Evolutionary conservation across 2,329 filamentous ascomycete genomes (phyloP).

Genomic region (Fusarium aywerte): DNA sequence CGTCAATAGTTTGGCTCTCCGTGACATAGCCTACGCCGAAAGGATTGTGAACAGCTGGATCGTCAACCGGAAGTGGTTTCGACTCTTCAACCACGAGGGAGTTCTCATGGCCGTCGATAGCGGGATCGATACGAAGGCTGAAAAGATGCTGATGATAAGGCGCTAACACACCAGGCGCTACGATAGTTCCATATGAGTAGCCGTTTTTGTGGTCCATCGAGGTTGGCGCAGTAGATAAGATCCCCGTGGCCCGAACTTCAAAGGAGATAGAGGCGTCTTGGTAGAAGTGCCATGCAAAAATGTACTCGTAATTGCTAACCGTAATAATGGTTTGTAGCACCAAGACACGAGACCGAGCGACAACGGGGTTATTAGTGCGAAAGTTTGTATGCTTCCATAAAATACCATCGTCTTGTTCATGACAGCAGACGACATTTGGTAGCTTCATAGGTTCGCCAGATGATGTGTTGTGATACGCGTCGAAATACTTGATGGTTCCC

Average conservation of each 20-base stretch:
- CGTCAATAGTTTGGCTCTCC: slow-evolving; percentile 55
- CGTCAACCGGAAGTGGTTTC: slow-evolving; percentile 55
- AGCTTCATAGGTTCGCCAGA: slow-evolving; percentile 48
- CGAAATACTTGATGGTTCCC: slow-evolving; percentile 62
- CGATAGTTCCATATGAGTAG: slow-evolving; percentile 68
- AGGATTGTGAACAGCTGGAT: slow-evolving; percentile 59
- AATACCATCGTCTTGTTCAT: slow-evolving; percentile 61
- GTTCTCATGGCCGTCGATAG: slow-evolving; percentile 69
- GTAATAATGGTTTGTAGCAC: slow-evolving; percentile 72
- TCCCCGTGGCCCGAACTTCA: slow-evolving; percentile 54
- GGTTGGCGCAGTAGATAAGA: slow-evolving; percentile 58
- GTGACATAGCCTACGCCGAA: slow-evolving; percentile 61
- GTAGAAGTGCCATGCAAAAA: slow-evolving; percentile 59
- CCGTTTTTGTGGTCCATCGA: slow-evolving; percentile 62
- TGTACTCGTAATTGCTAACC: slow-evolving; percentile 71
- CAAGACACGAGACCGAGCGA: slow-evolving; percentile 65
- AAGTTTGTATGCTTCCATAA: slow-evolving; percentile 72
- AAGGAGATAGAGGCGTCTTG: slow-evolving; percentile 60
- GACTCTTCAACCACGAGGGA: slow-evolving; percentile 58
- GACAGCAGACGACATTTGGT: slow-evolving; percentile 52
- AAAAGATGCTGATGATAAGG: slow-evolving; percentile 78
- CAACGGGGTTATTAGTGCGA: slow-evolving; percentile 65
- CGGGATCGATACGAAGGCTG: slow-evolving; percentile 71
- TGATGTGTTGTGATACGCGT: slow-evolving; percentile 48
- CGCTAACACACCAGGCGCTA: slow-evolving; percentile 69